Evolutionary conservation across 192 early-diverging fungal species (phyloP).

Genomic region (Kappamyces sp.): DNA sequence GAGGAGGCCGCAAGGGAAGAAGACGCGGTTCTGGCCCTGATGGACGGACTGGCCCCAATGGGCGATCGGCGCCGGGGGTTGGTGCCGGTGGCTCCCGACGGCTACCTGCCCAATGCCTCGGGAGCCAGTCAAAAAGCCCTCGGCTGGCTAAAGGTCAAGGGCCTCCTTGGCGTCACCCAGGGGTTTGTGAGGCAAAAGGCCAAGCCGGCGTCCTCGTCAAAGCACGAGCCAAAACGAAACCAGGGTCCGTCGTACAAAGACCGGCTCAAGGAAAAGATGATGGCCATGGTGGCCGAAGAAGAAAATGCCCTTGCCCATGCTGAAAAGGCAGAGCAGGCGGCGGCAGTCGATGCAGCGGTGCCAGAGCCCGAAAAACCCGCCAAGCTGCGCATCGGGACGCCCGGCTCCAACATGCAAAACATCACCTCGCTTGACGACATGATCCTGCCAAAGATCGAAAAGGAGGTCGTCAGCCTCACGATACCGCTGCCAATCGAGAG

Average conservation of each 20-base stretch:
- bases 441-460: conserved; percentile 10
- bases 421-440: conserved; percentile 2
- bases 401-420: conserved; percentile 2
- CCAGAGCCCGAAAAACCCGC: conserved; percentile 26
- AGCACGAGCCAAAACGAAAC: no score
- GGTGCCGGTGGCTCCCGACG: conserved; percentile 27
- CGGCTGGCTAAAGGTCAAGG: no score
- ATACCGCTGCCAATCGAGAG: conserved; percentile 33
- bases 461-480: conserved; percentile 19
- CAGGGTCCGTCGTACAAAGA: conserved; percentile 26
- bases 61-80: no score
- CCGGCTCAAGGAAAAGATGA: conserved; percentile 38
- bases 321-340: conserved; percentile 24
- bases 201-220: no score
- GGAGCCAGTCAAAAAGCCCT: no score
- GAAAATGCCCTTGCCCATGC: background rate
- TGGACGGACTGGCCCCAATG: no score
- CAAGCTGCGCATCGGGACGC: background rate
- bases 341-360: conserved; percentile 14
- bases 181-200: conserved; percentile 9
- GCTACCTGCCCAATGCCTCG: conserved; percentile 22
- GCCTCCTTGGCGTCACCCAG: background rate
- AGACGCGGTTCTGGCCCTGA: no score
- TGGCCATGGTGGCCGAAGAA: conserved; percentile 21
- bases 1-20: no score